Base-by-base conservation (phyloP, 1,284 basidiomycete species). In the Somion occarium region DNA sequence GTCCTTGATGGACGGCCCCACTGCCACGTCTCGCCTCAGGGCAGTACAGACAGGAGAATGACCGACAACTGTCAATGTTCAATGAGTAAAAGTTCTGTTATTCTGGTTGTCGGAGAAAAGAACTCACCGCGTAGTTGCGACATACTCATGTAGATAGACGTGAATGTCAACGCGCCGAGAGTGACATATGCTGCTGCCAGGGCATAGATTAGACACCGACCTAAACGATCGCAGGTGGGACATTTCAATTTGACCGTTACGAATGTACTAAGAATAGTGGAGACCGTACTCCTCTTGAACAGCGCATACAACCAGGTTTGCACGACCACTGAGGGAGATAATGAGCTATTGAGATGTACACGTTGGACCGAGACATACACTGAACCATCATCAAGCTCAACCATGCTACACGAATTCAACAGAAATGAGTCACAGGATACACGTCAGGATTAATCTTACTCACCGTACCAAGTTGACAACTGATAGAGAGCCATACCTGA, bases 221-320 rank as follows among this genome's bases (percentile, higher is more conserved):
- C 42, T 43, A 23, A 23, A 34, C 15, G 7, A 34, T 15, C 7
- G 5, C 4, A 9, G 42, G 13, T 23, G n/a, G n/a, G n/a, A n/a
- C n/a, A n/a, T n/a, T n/a, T n/a, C n/a, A n/a, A n/a, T n/a, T n/a
- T n/a, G n/a, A n/a, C n/a, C n/a, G n/a, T n/a, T n/a, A n/a, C n/a
- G n/a, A n/a, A n/a, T n/a, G n/a, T n/a, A n/a, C n/a, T n/a, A n/a
- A n/a, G n/a, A n/a, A n/a, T n/a, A n/a, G n/a, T 9, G 5, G 15
- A 11, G 11, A 13, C 19, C 42, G 42, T 43, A 43, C 42, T 49
- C 4, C 46, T 52, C n/a, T 50, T 48, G 41, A 47, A 59, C 1
- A 59, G 50, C 4, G 57, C 57, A 24, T 52, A 53, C 23, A 59
- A 46, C 55, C 55, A 59, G 11, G 56, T 44, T 42, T 57, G 55